Evolutionary conservation across 2,329 filamentous ascomycete genomes (phyloP), one percentile per base, ranked within the genome.

Genomic region (Aspergillus pseudoviridinutans): DNA sequence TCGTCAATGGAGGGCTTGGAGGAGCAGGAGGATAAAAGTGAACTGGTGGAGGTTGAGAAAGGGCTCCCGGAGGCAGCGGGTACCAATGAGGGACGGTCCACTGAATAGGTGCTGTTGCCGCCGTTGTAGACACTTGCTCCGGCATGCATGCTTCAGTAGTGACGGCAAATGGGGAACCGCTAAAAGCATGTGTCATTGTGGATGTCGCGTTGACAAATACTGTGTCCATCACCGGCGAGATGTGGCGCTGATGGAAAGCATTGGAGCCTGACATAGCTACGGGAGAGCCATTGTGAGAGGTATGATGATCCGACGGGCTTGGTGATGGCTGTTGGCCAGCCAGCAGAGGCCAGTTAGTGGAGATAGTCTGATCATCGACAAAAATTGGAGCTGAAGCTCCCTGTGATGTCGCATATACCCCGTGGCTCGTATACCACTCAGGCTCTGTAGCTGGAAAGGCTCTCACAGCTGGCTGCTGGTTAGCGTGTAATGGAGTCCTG

Each of bases 21-120:
- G 68, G 65, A 24, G 67, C 60, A 22, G 61, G 50, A 8, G 68
- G 63, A 44, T 71, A 73, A 17, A 63, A 70, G 1, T 65, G 60
- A 10, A 65, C 60, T 14, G 60, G 53, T 1, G 61, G 49, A 32
- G 61, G 59, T 9, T 64, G 69, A 14, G 64, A 64, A 20, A 64
- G 59, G 12, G 63, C 57, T 27, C 69, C 69, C 25, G 69, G 64
- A 42, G 69, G 61, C 56, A 71, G 60, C 0, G 65, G 57, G 51
- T 71, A 72, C 70, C 70, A 73, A 24, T 68, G 66, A 25, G 65
- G 58, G 5, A 65, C 54, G 3, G 66, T 61, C 68, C 68, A 70
- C 47, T 64, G 63, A 14, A 62, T 54, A 9, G 66, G 50, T 17
- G 61, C 57, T 50, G 59, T 56, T 4, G 67, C 54, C 17, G 65